Base-by-base conservation (phyloP, 768 basidiomycete species). In the Collybia nuda region DNA sequence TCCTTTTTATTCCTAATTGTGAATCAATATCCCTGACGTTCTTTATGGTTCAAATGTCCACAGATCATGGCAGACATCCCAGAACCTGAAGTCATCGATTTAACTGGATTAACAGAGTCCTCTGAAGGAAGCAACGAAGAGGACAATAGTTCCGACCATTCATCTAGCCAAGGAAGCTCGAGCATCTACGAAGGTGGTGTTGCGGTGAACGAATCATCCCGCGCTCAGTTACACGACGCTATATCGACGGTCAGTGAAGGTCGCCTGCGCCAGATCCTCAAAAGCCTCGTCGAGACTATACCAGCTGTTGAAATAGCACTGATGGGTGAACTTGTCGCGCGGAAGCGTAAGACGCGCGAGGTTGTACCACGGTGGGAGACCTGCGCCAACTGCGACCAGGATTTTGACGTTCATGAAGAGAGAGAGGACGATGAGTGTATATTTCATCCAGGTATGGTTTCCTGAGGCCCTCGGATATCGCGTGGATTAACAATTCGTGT, bases 361-460 rank as follows among this genome's bases (percentile, higher is more conserved):
- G 56, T 75, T 14, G 62, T 74, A 11, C 66, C 74, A 12, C 72
- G 76, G 23, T 80, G 76, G 75, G 73, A 76, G 44, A 64, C 57
- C 4, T 81, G 81, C 56, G 63, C 51, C 5, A 75, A 76, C 52
- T 82, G 81, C 53, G 63, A 69, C 17, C 70, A 72, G 46, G 75
- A 79, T 44, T 80, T 70, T 53, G 79, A 81, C 52, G 62, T 67
- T 38, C 68, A 69, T 11, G 61, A 57, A 5, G 53, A 61, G 38
- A 63, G 73, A 40, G 69, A 62, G 17, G 66, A 71, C 3, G 68
- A 64, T 2, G 77, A 77, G 51, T 84, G 81, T 52, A 40, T 52
- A 15, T 80, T 77, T 55, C 81, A 83, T 67, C 72, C 77, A 38
- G 80, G 81, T 80, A 47, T 44, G 73, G 53, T n/a, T 41, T 8